Base-by-base conservation (phyloP, 2,329 filamentous ascomycete genomes). In the Penicillium oxalicum region DNA sequence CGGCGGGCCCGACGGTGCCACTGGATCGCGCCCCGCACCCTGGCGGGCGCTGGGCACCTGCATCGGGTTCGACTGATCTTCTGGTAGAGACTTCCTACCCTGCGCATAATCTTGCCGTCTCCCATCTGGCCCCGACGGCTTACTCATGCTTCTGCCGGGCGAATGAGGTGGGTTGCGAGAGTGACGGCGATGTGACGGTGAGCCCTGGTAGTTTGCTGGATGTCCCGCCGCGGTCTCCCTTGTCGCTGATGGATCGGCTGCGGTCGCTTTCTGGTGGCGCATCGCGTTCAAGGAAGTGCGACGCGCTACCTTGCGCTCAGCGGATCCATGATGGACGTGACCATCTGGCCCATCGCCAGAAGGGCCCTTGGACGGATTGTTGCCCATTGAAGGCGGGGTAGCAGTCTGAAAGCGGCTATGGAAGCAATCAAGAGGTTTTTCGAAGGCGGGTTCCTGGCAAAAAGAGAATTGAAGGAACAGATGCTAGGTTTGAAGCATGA, bases 311-410 rank as follows among this genome's bases (percentile, higher is more conserved):
- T 64, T 71, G 48, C 61, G 68, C 38, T 74, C 70, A 49, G 55
- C 51, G 26, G 59, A 32, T 33, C 62, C 56, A 36, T 52, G 57
- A 47, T 57, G 57, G 50, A 62, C 47, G 50, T 62, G 57, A 46
- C 56, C 61, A 27, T 62, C 50, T 49, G 61, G 60, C 45, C 53
- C 57, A 48, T 66, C 63, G 54, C 62, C 62, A 48, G 59, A 57
- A 45, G 67, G 66, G 52, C 66, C 59, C 59, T 74, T 75, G 55
- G 71, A 75, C 61, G 72, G 70, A 62, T 69, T 72, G 62, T 75
- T 75, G 57, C 74, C 74, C 74, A 76, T 76, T 54, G 61, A 62
- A 57, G 57, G 61, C 53, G 61, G 58, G 62, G 56, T 55, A 59
- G 49, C 47, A 36, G 35, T 39, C 34, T 26, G 46, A 39, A 40